These are phyloP conservation scores for Boechera stricta DNA, from an alignment of 345 rosid genomes.

Conservation along the genomic window DNA sequence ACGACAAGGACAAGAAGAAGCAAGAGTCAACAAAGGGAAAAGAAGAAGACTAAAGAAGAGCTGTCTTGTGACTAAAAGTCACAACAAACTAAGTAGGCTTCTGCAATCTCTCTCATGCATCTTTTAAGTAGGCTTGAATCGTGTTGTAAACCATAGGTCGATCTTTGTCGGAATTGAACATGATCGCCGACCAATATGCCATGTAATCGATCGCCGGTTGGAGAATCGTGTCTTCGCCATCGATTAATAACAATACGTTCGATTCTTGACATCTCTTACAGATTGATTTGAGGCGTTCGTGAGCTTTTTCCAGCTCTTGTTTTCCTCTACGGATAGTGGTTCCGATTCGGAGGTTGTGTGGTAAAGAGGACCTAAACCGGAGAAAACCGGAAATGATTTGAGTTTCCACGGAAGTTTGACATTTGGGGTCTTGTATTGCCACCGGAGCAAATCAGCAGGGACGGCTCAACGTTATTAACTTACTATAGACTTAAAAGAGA, in stretches of 20 bases:
- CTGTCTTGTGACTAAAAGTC: too few relatives aligned
- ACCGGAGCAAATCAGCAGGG: slow-evolving; percentile 61
- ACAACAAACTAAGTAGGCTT: too few relatives aligned
- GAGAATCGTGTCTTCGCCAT: slow-evolving; percentile 77
- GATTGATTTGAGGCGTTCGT: slow-evolving; percentile 54
- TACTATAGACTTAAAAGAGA: too few relatives aligned
- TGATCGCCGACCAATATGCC: slow-evolving; percentile 49
- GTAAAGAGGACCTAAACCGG: slow-evolving; percentile 57
- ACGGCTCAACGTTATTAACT: too few relatives aligned
- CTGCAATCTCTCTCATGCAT: slow-evolving; percentile 65
- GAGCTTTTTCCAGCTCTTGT: slow-evolving; percentile 57
- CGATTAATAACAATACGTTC: slow-evolving; percentile 60
- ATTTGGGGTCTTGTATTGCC: slow-evolving; percentile 75
- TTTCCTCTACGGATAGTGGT: slow-evolving; percentile 69
- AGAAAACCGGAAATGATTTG: slow-evolving; percentile 52
- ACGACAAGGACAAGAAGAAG: too few relatives aligned
- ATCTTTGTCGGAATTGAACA: slow-evolving; percentile 49
- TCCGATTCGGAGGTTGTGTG: slow-evolving; percentile 69
- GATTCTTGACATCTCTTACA: slow-evolving; percentile 59
- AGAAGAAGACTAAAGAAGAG: too few relatives aligned
- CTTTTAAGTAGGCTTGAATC: slow-evolving; percentile 83
- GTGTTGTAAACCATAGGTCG: slow-evolving; percentile 67
- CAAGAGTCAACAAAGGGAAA: too few relatives aligned
- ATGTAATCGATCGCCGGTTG: slow-evolving; percentile 71
- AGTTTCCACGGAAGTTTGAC: slow-evolving; percentile 79